Conservation (phyloP, 202 grass and related monocot species). For the Carex arenaria region DNA sequence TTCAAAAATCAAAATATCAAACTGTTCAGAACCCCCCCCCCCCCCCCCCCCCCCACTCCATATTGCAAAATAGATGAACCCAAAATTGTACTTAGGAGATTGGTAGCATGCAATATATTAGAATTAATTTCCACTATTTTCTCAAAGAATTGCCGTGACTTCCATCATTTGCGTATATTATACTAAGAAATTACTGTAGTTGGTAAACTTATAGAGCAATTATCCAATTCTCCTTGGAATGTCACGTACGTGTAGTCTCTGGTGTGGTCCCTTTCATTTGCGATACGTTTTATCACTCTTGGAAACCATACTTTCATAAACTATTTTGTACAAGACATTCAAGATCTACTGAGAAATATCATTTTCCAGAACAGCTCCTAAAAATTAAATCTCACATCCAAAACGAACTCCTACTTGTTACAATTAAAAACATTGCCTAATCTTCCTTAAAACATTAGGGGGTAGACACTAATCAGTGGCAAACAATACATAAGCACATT, state of each 20-base stretch:
- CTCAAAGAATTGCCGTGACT: neutral
- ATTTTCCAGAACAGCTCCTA: neutral
- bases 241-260: neutral
- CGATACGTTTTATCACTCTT: neutral
- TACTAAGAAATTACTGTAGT: neutral
- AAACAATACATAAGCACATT: conserved; percentile 8
- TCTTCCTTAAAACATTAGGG: neutral
- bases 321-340: neutral
- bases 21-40: too few species aligned
- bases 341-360: neutral
- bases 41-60: too few species aligned
- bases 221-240: neutral
- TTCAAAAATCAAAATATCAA: neutral
- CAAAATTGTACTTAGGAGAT: neutral
- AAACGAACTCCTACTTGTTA: conserved; percentile 2
- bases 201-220: neutral
- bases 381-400: neutral
- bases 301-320: neutral
- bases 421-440: neutral
- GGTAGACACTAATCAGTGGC: neutral
- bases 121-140: neutral
- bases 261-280: neutral
- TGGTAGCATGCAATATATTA: neutral
- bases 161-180: neutral
- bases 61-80: neutral